phyloP scores from a whole-genome alignment of 306 rosid species.

The Biancaea sappan region DNA sequence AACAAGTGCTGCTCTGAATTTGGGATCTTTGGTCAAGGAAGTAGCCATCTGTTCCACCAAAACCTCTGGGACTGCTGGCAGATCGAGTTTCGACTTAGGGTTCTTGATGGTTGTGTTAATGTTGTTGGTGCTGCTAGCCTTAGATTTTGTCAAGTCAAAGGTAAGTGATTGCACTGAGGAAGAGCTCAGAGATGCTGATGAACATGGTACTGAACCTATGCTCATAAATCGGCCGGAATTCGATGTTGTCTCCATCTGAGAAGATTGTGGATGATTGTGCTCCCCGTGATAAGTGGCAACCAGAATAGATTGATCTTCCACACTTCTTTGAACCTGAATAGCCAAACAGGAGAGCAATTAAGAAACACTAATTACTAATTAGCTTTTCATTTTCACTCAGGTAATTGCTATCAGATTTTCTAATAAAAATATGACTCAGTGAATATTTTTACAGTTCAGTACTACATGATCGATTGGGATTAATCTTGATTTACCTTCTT shows the following conservation, averaged over 20 bases:
- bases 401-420: not conserved
- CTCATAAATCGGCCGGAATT: slow-evolving; percentile 47
- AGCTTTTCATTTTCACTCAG: slow-evolving; percentile 22
- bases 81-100: slow-evolving; percentile 47
- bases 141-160: slow-evolving; percentile 69
- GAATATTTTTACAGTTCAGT: too few species aligned
- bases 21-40: slow-evolving; percentile 92
- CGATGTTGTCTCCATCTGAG: slow-evolving; percentile 63
- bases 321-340: slow-evolving; percentile 93
- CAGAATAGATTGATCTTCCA: slow-evolving; percentile 83
- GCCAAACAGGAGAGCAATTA: slow-evolving; percentile 21
- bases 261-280: slow-evolving; percentile 80
- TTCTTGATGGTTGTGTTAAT: slow-evolving; percentile 11
- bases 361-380: too few species aligned
- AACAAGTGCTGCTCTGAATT: slow-evolving; percentile 88
- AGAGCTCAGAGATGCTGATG: slow-evolving; percentile 49
- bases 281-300: slow-evolving; percentile 98
- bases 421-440: not conserved
- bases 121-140: slow-evolving; percentile 37
- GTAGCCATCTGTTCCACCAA: slow-evolving; percentile 96
- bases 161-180: slow-evolving; percentile 45
- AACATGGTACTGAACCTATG: slow-evolving; percentile 48
- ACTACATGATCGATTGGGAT: not conserved
- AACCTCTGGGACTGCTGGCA: slow-evolving; percentile 57
- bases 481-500: slow-evolving; percentile 79